Evolutionary conservation across 805 yeast genomes (phyloP).

Genomic region (Spathaspora passalidarum): DNA sequence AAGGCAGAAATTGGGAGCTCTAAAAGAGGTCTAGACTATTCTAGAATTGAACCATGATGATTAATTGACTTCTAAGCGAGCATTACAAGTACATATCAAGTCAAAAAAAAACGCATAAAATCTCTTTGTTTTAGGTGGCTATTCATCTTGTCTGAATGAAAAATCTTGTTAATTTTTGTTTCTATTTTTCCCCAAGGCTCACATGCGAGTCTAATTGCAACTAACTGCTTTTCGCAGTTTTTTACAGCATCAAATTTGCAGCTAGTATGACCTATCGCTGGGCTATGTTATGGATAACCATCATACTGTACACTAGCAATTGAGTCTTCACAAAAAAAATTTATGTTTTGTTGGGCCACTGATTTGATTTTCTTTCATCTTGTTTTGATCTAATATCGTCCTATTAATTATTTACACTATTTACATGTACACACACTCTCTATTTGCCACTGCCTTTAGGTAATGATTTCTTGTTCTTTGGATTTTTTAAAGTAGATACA

Average conservation of each 20-base stretch:
- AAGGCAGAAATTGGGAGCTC: background rate
- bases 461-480: slow-evolving; percentile 3
- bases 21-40: background rate
- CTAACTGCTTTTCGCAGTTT: background rate
- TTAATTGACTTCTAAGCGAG: too few species aligned
- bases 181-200: background rate
- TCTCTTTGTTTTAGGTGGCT: background rate
- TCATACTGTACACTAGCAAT: too few species aligned
- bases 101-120: too few species aligned
- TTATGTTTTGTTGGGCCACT: too few species aligned
- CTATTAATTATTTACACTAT: background rate
- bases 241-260: background rate
- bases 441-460: slow-evolving; percentile 1
- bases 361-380: too few species aligned
- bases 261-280: too few species aligned
- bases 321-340: too few species aligned
- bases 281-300: too few species aligned
- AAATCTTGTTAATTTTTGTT: background rate
- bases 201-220: background rate
- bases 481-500: slow-evolving; percentile 11
- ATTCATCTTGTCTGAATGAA: background rate
- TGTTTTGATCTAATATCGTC: background rate
- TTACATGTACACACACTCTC: background rate
- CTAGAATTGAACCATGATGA: too few species aligned
- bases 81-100: too few species aligned